Conservation (phyloP, 176 grass and related monocot species). For the Paspalum vaginatum region DNA sequence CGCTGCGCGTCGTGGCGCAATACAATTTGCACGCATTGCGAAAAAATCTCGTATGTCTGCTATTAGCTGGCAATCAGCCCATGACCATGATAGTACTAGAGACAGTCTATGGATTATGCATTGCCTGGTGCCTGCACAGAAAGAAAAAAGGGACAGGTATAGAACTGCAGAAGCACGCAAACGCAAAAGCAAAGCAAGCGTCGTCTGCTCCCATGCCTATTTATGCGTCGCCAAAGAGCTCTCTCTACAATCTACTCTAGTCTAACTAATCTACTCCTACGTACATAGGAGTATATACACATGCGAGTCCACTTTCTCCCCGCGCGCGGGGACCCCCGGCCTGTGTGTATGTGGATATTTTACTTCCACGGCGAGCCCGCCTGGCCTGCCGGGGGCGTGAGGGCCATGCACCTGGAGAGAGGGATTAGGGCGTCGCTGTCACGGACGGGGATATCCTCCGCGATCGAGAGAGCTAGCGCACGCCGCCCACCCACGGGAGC, state of each 20-base stretch:
- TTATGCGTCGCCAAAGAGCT: not conserved
- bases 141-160: not conserved
- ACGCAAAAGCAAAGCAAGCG: not conserved
- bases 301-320: not conserved
- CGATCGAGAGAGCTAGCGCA: not conserved
- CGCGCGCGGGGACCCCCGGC: not conserved
- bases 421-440: conserved; percentile 25
- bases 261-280: too few relatives aligned
- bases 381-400: not conserved
- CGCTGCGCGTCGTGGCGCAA: too few relatives aligned
- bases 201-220: conserved; percentile 17
- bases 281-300: not conserved
- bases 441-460: conserved; percentile 24
- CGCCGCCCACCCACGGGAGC: conserved; percentile 32
- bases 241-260: not conserved
- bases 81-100: not conserved
- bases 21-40: too few relatives aligned
- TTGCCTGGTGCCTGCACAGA: not conserved
- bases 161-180: not conserved
- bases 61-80: not conserved
- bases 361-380: not conserved
- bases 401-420: conserved; percentile 7
- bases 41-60: too few relatives aligned
- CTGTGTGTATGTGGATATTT: conserved; percentile 20
- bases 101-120: not conserved